Percentiles rank a stretch among this genome's conserved stretches.
Conservation (phyloP, 1,139 yeast genomes). For the Yamadazyma mexicana region DNA sequence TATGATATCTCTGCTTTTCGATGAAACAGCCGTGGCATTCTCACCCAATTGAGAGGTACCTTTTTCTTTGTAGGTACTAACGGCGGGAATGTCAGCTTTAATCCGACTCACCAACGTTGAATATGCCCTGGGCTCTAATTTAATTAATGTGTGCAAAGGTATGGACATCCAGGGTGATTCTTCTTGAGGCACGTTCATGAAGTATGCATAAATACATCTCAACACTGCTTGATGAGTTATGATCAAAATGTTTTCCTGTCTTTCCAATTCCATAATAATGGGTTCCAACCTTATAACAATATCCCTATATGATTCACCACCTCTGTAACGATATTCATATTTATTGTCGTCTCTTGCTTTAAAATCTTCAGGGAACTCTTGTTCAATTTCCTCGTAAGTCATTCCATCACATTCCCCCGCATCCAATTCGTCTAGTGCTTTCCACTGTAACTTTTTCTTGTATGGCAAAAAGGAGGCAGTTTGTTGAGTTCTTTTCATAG, state of each 20-base stretch:
- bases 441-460: conserved; percentile 82
- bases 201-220: conserved; percentile 94
- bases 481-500: conserved; percentile 88
- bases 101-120: conserved; percentile 84
- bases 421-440: conserved; percentile 93
- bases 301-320: conserved; percentile 96
- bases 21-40: conserved; percentile 23
- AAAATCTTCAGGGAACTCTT: conserved; percentile 87
- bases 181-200: conserved; percentile 97
- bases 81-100: conserved; percentile 96
- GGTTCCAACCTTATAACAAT: conserved; percentile 94
- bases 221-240: conserved; percentile 98
- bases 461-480: conserved; percentile 85
- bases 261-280: conserved; percentile 94
- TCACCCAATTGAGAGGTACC: conserved; percentile 85
- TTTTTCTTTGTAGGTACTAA: conserved; percentile 90
- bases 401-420: conserved; percentile 98
- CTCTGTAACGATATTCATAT: conserved; percentile 92
- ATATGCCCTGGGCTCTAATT: conserved; percentile 91
- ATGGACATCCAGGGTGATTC: conserved; percentile 99
- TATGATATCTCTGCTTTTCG: conserved; percentile 45
- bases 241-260: conserved; percentile 92
- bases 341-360: conserved; percentile 94
- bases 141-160: conserved; percentile 91
- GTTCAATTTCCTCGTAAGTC: conserved; percentile 84